These are phyloP conservation scores for Hortiboletus campestris DNA, from an alignment of 768 basidiomycete genomes.

Conservation along the genomic window DNA sequence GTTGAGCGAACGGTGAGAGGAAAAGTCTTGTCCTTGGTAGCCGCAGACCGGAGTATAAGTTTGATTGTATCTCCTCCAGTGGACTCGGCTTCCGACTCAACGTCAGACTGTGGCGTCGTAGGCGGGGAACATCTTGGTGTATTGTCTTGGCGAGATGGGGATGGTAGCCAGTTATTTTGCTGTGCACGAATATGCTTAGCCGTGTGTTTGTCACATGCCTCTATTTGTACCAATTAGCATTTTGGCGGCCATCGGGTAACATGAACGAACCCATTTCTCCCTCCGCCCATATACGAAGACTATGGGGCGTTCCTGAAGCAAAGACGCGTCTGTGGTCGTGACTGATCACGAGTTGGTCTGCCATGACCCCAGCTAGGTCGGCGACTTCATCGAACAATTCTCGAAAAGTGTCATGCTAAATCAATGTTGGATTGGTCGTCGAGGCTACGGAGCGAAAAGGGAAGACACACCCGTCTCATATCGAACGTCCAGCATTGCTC, in stretches of 20 bases:
- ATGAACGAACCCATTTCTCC: conserved; percentile 57
- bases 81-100: conserved; percentile 37
- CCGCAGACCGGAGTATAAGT: conserved; percentile 58
- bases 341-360: conserved; percentile 55
- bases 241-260: neutral
- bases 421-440: neutral
- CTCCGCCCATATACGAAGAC: conserved; percentile 64
- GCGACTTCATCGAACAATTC: conserved; percentile 64
- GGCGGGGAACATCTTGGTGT: conserved; percentile 10
- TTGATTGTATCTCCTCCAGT: conserved; percentile 53
- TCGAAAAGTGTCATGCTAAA: conserved; percentile 63
- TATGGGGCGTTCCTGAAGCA: conserved; percentile 64
- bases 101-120: conserved; percentile 26
- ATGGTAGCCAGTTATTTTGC: conserved; percentile 26
- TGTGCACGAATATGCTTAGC: conserved; percentile 60
- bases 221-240: conserved; percentile 36
- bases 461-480: conserved; percentile 53
- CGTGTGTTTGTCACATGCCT: conserved; percentile 62
- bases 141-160: conserved; percentile 17
- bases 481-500: conserved; percentile 49
- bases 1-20: conserved; percentile 68
- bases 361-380: conserved; percentile 53
- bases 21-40: conserved; percentile 49
- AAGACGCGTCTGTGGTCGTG: conserved; percentile 64
- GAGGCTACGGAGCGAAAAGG: neutral